A percentile compares a stretch with the other conserved stretches of the same genome.
phyloP scores from a whole-genome alignment of 2,329 filamentous ascomycete species.

The Aspergillus sp. region DNA sequence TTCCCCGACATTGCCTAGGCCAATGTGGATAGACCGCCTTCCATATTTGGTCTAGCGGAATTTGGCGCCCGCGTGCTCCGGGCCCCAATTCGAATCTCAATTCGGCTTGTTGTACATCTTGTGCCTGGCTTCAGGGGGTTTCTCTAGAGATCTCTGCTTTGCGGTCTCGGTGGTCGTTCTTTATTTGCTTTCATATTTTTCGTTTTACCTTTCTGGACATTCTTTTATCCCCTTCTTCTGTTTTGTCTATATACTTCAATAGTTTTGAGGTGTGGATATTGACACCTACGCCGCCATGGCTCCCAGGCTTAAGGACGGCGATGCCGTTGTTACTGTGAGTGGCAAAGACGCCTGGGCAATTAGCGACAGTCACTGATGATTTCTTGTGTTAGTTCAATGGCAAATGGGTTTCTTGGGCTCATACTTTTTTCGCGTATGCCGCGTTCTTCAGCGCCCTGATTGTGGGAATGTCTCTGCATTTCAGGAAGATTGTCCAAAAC shows the following conservation, averaged over 20 bases:
- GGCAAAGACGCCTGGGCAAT: slow-evolving; percentile 6
- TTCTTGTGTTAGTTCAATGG: slow-evolving; percentile 58
- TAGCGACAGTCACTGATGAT: slow-evolving; percentile 18
- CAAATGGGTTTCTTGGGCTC: slow-evolving; percentile 82
- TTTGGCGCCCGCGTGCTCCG: slow-evolving; percentile 12
- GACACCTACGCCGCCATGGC: slow-evolving; percentile 44
- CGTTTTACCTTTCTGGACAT: slow-evolving; percentile 14
- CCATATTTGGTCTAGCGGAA: slow-evolving; percentile 13
- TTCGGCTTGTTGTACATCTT: slow-evolving; percentile 9
- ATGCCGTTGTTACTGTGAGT: slow-evolving; percentile 54
- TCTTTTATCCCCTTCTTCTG: slow-evolving; percentile 11
- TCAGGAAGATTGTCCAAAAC: slow-evolving; percentile 95
- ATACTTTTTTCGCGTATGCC: slow-evolving; percentile 73
- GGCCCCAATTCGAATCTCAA: slow-evolving; percentile 16
- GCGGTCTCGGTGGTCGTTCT: slow-evolving; percentile 4
- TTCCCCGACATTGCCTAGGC: slow-evolving; percentile 16
- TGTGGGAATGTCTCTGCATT: slow-evolving; percentile 76
- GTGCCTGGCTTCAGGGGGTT: slow-evolving; percentile 19
- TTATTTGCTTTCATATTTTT: slow-evolving; percentile 9
- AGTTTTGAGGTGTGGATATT: slow-evolving; percentile 4
- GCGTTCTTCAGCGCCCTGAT: slow-evolving; percentile 83
- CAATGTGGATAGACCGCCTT: slow-evolving; percentile 10
- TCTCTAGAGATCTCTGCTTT: background rate
- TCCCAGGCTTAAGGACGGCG: slow-evolving; percentile 56
- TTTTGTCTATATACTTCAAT: slow-evolving; percentile 7